Percentiles rank a stretch among this genome's conserved stretches.
These are phyloP conservation scores for Warburgia ugandensis DNA, from an alignment of 164 flowering plant genomes.

Conservation along the genomic window DNA sequence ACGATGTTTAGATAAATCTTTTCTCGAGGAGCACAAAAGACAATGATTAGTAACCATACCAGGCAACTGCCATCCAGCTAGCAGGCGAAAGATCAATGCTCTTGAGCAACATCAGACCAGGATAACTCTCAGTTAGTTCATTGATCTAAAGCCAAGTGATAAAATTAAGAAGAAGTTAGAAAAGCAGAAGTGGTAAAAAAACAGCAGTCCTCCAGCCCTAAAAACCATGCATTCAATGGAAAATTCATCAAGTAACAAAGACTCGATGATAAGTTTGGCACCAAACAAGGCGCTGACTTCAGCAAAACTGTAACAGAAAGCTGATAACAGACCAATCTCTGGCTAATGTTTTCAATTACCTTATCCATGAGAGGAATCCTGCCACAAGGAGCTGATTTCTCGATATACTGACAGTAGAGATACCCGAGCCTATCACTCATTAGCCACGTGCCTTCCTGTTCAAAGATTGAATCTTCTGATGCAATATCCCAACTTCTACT, in stretches of 20 bases:
- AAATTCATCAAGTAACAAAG: neutral
- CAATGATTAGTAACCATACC: constrained; percentile 38
- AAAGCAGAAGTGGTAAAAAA: neutral
- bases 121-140: constrained; percentile 26
- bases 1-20: too few relatives aligned
- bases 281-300: too few relatives aligned
- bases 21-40: too few relatives aligned
- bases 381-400: constrained; percentile 76
- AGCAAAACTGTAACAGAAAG: too few relatives aligned
- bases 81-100: constrained; percentile 64
- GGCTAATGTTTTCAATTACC: too few relatives aligned
- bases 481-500: constrained; percentile 76
- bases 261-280: neutral
- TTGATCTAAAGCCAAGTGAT: constrained; percentile 31
- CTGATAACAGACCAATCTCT: neutral
- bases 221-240: neutral
- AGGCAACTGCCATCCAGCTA: constrained; percentile 68
- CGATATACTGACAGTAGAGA: constrained; percentile 78
- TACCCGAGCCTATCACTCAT: constrained; percentile 63
- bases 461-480: constrained; percentile 56
- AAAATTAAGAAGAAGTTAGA: neutral
- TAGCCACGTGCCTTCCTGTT: constrained; percentile 48
- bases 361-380: constrained; percentile 91
- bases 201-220: neutral
- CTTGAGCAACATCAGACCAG: constrained; percentile 34